Base-by-base conservation (phyloP, 192 early-diverging fungal genomes). In the Coemansia sp. region DNA sequence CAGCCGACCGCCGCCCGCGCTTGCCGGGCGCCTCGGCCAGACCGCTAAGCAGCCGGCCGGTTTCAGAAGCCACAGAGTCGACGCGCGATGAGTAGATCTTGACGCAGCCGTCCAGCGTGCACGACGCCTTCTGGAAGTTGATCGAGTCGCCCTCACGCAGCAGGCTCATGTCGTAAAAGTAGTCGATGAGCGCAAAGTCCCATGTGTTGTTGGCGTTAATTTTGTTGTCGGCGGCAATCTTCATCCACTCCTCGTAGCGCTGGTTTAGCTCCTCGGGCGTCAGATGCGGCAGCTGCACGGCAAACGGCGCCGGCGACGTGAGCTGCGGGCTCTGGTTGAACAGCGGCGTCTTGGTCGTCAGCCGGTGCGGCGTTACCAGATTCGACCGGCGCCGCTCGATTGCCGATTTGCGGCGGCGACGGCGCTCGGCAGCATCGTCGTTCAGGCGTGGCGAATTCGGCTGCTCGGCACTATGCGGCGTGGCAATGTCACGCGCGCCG, bases 71-170 rank as follows among this genome's bases (percentile, higher is more conserved):
- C 10, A 95, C 94, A 3, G 94, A 95, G 71, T 98, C 95, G n/a
- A 98, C 94, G 40, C 96, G 86, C 16, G 91, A 94, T 0, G 93
- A 89, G 72, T 96, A 98, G 61, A 98, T 91, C 79, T 97, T 98
- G 56, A 98, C 90, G 62, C 94, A 97, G 12, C 93, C 95, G 71
- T 97, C 95, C 44, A 98, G 73, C 10, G 95, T 98, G 66, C 91
- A 95, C 35, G 96, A 98, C 19, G 96, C 96, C 61, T 91, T 95
- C 65, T 97, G 95, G 67, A 98, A 98, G 75, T 98, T 98, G 79
- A 98, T 96, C 11, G 93, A 91, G 80, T 95, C 92, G 25, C 95
- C 95, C n/a, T 95, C 93, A 10, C 88, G 83, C 52, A 98, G 70
- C 22, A 98, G 78, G 4, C 86, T 89, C 93, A 98, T 90, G 69